Evolutionary conservation across 2,329 filamentous ascomycete species (phyloP).

Genomic region (Triangularia setosa): DNA sequence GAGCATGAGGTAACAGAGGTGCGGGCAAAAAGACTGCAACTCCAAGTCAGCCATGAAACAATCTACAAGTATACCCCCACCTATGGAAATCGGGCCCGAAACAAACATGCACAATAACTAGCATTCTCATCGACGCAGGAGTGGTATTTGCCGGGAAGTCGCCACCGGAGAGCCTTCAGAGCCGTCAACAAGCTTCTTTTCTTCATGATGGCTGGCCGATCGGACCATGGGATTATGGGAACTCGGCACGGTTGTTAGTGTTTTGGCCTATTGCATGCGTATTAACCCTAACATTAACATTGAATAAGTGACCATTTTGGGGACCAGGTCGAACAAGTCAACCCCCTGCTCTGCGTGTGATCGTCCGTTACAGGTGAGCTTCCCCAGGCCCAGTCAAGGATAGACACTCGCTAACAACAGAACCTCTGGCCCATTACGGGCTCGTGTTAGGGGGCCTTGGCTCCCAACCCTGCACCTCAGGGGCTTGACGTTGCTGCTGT

Average conservation of each 20-base stretch:
- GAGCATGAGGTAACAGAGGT: neutral
- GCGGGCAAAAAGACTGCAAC: neutral
- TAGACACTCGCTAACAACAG: neutral
- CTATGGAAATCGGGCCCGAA: neutral
- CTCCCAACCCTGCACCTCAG: neutral
- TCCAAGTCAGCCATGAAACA: slow-evolving; percentile 15
- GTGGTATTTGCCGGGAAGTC: neutral
- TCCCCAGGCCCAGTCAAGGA: neutral
- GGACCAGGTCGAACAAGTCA: neutral
- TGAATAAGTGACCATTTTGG: neutral
- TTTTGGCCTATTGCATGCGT: neutral
- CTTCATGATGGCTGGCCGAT: neutral
- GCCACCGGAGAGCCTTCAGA: neutral
- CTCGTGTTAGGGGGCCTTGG: neutral
- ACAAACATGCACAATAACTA: slow-evolving; percentile 1
- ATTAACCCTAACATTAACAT: neutral
- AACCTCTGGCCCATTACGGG: neutral
- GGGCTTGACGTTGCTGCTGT: neutral
- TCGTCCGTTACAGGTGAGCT: slow-evolving; percentile 7
- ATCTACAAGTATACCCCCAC: neutral
- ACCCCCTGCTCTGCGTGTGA: neutral
- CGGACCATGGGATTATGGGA: neutral
- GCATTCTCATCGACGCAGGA: neutral
- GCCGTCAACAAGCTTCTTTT: neutral
- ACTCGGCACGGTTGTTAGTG: neutral